Base-by-base conservation (phyloP, 805 yeast species). In the Tanozyma kutaoensis region DNA sequence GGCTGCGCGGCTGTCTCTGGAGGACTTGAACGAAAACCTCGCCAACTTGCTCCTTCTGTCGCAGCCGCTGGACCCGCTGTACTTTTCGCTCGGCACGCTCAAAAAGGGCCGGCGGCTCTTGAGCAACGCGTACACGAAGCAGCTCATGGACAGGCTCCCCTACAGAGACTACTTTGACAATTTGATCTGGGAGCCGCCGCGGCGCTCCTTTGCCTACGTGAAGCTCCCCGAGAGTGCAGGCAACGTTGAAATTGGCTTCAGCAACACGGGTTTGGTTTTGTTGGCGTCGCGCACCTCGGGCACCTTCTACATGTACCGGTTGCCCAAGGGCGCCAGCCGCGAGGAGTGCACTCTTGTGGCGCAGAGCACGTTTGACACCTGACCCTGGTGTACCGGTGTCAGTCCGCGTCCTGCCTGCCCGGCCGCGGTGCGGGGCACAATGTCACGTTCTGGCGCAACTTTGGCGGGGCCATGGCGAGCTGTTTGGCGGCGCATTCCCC, bases 141-240 rank as follows among this genome's bases (percentile, higher is more conserved):
- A 51, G 26, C 30, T 59, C 18, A 45, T 58, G 23, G 55, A 51
- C 27, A 54, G 50, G 24, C 37, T 60, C 8, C 66, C 66, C 4
- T 59, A 59, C 32, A 50, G 50, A 30, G 48, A 55, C 26, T 59
- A 58, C 39, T 32, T 58, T 30, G 58, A 55, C 24, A 59, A 56
- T 29, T 40, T 58, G 24, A 50, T 58, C 5, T 51, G 60, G 55
- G 60, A 55, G 28, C 61, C 62, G 2, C 66, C 66, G 3, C 39
- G 48, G 22, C 35, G 66, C 22, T 56, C 63, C 4, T 60, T 59
- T 43, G 62, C 62, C 12, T 57, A 43, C 32, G 50, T 58, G 19
- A 55, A 50, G 35, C 31, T 60, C 3, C 60, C 59, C 3, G 59
- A 50, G 29, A 20, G 24, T 10, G 36, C 40, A 19, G 8, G 11